These are phyloP conservation scores for Dactylellina sp. DNA, from an alignment of 2,329 filamentous ascomycete species.

Conservation along the genomic window DNA sequence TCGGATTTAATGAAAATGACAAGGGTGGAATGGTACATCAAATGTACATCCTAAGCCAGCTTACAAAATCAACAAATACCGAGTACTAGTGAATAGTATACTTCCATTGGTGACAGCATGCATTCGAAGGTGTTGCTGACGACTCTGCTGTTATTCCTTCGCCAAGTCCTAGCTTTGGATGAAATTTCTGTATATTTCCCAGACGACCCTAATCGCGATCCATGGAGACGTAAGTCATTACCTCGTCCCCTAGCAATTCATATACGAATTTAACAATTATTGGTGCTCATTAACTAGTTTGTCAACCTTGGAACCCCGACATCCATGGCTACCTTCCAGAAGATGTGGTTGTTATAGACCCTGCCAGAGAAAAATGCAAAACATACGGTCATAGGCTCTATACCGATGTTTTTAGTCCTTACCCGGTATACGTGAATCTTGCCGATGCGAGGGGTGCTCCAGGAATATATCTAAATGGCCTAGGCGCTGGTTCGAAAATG, in stretches of 20 bases:
- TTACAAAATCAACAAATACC: no score
- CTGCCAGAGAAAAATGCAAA: slow-evolving; percentile 9
- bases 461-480: slow-evolving; percentile 14
- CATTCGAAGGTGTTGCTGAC: not conserved
- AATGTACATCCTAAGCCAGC: no score
- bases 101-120: not conserved
- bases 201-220: not conserved
- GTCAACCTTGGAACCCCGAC: not conserved
- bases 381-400: not conserved
- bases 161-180: not conserved
- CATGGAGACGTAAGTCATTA: not conserved
- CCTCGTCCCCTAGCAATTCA: not conserved
- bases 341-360: slow-evolving; percentile 12
- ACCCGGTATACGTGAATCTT: slow-evolving; percentile 16
- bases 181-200: not conserved
- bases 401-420: slow-evolving; percentile 1
- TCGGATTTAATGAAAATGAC: no score
- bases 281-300: slow-evolving; percentile 15
- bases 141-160: not conserved
- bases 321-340: not conserved
- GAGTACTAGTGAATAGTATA: no score
- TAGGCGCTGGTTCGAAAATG: slow-evolving; percentile 3
- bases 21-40: no score
- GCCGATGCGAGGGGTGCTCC: not conserved
- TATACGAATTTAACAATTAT: no score